These are phyloP conservation scores for Tillandsia fasciculata DNA, from an alignment of 176 grass and related monocot genomes.

Conservation along the genomic window DNA sequence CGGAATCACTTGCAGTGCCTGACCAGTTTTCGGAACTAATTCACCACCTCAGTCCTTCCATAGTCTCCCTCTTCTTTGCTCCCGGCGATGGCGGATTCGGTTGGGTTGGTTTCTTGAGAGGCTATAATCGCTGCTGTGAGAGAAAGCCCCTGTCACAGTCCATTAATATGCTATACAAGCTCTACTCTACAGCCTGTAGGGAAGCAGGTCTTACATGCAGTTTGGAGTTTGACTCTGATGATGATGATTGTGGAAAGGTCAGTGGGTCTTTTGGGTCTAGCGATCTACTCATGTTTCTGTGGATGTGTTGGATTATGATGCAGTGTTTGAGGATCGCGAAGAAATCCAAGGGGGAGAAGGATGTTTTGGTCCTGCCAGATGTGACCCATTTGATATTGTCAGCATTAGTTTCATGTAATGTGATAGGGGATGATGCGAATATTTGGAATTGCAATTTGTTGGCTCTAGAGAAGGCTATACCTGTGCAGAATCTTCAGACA, in stretches of 20 bases:
- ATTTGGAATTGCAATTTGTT: conserved; percentile 50
- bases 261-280: conserved; percentile 35
- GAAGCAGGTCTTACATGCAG: conserved; percentile 25
- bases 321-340: conserved; percentile 20
- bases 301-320: conserved; percentile 77
- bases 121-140: conserved; percentile 81
- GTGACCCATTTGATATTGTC: conserved; percentile 53
- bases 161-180: conserved; percentile 42
- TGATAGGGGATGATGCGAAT: conserved; percentile 36
- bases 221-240: conserved; percentile 33
- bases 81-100: not conserved
- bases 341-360: conserved; percentile 19
- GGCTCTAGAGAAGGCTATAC: conserved; percentile 33
- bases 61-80: conserved; percentile 56
- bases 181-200: conserved; percentile 46
- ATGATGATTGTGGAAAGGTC: conserved; percentile 43
- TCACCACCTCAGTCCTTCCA: conserved; percentile 31
- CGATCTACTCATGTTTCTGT: conserved; percentile 53
- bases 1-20: conserved; percentile 27
- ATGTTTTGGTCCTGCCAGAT: conserved; percentile 40
- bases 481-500: conserved; percentile 54
- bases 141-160: conserved; percentile 48
- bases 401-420: conserved; percentile 44
- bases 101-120: conserved; percentile 54
- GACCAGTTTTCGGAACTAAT: conserved; percentile 35